Conservation (phyloP, 495 filamentous ascomycete species). For the Neurospora sublineolata region DNA sequence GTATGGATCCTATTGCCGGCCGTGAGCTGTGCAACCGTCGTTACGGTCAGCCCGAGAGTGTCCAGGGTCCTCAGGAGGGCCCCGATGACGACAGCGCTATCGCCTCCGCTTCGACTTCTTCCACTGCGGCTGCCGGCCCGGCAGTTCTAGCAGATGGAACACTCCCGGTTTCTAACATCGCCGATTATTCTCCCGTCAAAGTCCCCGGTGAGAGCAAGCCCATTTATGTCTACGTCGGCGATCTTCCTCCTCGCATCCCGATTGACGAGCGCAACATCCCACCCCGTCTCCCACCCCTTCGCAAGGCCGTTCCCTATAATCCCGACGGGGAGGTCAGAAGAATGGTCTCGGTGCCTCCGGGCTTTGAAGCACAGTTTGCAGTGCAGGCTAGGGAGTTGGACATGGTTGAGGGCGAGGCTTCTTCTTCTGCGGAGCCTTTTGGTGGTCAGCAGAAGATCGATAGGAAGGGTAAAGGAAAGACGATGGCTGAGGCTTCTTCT, state of each 20-base stretch:
- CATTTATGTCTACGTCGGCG: background rate
- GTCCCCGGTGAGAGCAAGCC: background rate
- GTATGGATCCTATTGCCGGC: background rate
- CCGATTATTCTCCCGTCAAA: background rate
- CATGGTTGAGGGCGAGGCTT: background rate
- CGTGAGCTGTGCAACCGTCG: background rate
- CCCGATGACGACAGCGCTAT: background rate
- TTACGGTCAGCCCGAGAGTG: background rate
- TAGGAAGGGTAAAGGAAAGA: background rate
- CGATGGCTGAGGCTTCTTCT: background rate
- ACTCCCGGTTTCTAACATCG: background rate
- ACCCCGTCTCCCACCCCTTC: background rate
- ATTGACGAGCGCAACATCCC: background rate
- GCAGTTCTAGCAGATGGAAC: background rate
- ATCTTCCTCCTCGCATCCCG: background rate
- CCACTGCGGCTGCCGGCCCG: background rate
- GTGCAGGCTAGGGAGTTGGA: background rate
- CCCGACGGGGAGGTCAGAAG: background rate
- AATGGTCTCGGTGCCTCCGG: background rate
- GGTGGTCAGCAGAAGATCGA: background rate
- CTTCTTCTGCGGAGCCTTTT: background rate
- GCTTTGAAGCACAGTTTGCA: background rate
- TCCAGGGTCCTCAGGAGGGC: background rate
- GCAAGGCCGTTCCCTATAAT: background rate
- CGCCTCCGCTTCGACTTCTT: background rate